phyloP scores from a whole-genome alignment of 805 yeast species.

The Jamesozyma spencerorum region DNA sequence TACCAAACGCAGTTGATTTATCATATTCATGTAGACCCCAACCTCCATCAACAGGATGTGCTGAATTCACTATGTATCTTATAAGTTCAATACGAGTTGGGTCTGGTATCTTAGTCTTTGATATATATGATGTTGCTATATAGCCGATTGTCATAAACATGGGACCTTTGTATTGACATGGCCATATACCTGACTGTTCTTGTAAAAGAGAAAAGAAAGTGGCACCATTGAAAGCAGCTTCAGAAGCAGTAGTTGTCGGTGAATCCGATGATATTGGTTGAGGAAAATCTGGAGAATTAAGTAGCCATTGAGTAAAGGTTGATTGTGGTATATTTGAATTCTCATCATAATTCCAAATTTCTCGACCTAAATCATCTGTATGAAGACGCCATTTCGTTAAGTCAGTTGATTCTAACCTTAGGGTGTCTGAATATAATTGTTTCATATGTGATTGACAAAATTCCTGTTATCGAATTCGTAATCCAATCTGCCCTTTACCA shows the following conservation, averaged over 20 bases:
- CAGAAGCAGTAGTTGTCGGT: constrained; percentile 35
- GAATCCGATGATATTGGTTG: constrained; percentile 31
- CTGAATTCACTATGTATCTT: constrained; percentile 78
- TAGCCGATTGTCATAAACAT: constrained; percentile 95
- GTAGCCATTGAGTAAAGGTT: constrained; percentile 45
- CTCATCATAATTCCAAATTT: constrained; percentile 64
- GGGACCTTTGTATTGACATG: constrained; percentile 93
- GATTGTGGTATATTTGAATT: constrained; percentile 41
- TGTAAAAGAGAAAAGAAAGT: constrained; percentile 62
- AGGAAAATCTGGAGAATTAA: constrained; percentile 34
- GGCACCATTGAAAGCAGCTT: constrained; percentile 68
- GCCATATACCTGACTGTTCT: constrained; percentile 76
- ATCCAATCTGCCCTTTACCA: too few relatives aligned
- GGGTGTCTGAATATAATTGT: constrained; percentile 51
- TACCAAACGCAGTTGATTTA: constrained; percentile 92
- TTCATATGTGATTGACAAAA: not conserved
- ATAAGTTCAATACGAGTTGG: constrained; percentile 60
- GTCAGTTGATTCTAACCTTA: constrained; percentile 64
- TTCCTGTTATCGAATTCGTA: not conserved
- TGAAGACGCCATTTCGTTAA: constrained; percentile 63
- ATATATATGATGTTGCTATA: constrained; percentile 62
- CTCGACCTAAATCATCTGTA: constrained; percentile 64
- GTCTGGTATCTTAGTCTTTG: constrained; percentile 59
- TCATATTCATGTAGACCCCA: constrained; percentile 96
- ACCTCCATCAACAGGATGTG: constrained; percentile 99